phyloP scores from a whole-genome alignment of 2,329 filamentous ascomycete genomes.

The Ophiostoma ulmi region DNA sequence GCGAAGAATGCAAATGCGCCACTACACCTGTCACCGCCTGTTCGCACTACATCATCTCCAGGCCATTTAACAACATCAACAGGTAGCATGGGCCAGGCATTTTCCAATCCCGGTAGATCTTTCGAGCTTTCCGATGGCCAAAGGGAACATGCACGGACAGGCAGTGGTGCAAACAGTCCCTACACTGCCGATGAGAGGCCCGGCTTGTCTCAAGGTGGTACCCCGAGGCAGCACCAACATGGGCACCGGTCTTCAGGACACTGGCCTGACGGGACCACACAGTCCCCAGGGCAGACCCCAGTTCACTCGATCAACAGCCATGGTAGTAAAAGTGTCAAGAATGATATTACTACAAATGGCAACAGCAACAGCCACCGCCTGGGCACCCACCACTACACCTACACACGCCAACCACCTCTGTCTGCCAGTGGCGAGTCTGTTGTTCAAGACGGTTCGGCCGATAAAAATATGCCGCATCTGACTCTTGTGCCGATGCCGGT shows the following conservation, averaged over 20 bases:
- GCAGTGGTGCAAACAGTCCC: background rate
- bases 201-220: background rate
- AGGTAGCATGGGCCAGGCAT: background rate
- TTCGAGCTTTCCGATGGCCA: background rate
- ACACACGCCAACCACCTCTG: constrained; percentile 10
- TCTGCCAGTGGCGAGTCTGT: background rate
- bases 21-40: background rate
- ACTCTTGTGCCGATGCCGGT: background rate
- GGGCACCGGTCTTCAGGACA: background rate
- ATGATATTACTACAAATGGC: background rate
- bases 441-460: background rate
- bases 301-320: background rate
- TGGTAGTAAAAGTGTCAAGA: background rate
- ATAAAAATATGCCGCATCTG: background rate
- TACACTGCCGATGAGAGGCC: background rate
- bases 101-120: background rate
- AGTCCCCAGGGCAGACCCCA: background rate
- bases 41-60: background rate
- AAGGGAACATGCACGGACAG: background rate
- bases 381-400: background rate
- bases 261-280: background rate
- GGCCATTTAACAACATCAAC: background rate
- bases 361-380: background rate
- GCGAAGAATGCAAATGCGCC: background rate
- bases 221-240: background rate